Percentiles rank a stretch among this genome's conserved stretches.
phyloP scores from a whole-genome alignment of 257 asterid species.

The Ajuga chamaepitys region DNA sequence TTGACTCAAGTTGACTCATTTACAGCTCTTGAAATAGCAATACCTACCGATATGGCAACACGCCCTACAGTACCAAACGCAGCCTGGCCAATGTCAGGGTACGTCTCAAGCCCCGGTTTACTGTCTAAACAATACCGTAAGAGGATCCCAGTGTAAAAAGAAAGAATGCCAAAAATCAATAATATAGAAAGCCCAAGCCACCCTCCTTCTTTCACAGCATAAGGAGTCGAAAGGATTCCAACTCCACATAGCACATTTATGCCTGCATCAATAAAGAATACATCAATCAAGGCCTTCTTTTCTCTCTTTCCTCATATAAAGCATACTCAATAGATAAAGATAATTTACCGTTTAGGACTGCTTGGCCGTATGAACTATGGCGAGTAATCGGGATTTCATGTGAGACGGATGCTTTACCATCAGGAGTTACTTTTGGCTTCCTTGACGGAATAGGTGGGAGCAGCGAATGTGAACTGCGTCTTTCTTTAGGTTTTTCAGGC shows the following conservation, averaged over 20 bases:
- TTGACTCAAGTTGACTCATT: too few species aligned
- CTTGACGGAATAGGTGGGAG: constrained; percentile 59
- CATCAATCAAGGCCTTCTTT: too few species aligned
- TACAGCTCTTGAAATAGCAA: too few species aligned
- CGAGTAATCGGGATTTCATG: constrained; percentile 55
- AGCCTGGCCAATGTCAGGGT: constrained; percentile 98
- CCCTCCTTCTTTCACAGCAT: constrained; percentile 92
- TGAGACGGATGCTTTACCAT: constrained; percentile 42
- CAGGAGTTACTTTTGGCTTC: constrained; percentile 36
- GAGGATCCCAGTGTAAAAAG: constrained; percentile 91
- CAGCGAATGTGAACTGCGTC: constrained; percentile 55
- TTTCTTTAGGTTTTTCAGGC: constrained; percentile 39
- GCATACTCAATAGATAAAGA: background rate
- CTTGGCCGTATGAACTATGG: constrained; percentile 71
- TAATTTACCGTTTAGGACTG: constrained; percentile 63
- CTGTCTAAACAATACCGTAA: constrained; percentile 81
- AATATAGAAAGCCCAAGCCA: constrained; percentile 84
- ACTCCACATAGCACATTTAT: constrained; percentile 94
- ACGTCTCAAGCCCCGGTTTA: constrained; percentile 89
- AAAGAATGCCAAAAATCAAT: constrained; percentile 60
- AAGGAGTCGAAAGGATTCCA: constrained; percentile 95
- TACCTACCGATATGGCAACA: constrained; percentile 69
- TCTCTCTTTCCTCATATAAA: background rate
- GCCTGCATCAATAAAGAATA: constrained; percentile 32
- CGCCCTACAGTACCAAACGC: constrained; percentile 92